Percentiles rank a stretch among this genome's conserved stretches.
Evolutionary conservation across 2,329 filamentous ascomycete species (phyloP).

Genomic region (Karstenula rhodostoma): DNA sequence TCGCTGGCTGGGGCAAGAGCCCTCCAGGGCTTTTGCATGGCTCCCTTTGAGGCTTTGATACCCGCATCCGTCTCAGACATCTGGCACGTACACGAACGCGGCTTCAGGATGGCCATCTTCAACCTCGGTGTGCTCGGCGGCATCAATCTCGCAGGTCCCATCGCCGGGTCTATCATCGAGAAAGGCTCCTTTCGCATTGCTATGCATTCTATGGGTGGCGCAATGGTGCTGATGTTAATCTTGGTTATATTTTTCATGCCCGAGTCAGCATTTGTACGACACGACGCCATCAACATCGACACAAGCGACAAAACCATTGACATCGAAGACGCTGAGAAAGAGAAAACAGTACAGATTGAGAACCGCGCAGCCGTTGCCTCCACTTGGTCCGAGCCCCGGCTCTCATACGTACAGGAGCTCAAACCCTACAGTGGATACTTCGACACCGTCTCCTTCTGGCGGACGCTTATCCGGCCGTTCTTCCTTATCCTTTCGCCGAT

Average conservation of each 20-base stretch:
- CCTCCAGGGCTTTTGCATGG: slow-evolving; percentile 34
- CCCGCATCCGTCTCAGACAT: slow-evolving; percentile 34
- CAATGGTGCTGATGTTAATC: slow-evolving; percentile 31
- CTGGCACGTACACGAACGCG: slow-evolving; percentile 36
- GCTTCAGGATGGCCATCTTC: slow-evolving; percentile 34
- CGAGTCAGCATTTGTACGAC: slow-evolving; percentile 28
- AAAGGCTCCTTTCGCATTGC: slow-evolving; percentile 28
- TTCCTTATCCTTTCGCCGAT: slow-evolving; percentile 27
- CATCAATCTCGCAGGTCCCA: slow-evolving; percentile 35
- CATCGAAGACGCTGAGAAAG: slow-evolving; percentile 18
- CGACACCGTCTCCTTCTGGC: slow-evolving; percentile 32
- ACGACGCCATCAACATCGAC: slow-evolving; percentile 28
- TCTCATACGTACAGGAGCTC: slow-evolving; percentile 21
- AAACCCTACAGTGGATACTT: slow-evolving; percentile 30
- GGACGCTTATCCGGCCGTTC: slow-evolving; percentile 31
- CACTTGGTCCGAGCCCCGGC: slow-evolving; percentile 9
- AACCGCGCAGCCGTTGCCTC: not conserved
- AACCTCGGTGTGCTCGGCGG: slow-evolving; percentile 36
- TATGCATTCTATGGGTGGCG: slow-evolving; percentile 34
- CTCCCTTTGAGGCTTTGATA: slow-evolving; percentile 37
- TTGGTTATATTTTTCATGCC: slow-evolving; percentile 38
- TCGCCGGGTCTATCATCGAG: slow-evolving; percentile 33
- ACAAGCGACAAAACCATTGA: slow-evolving; percentile 24
- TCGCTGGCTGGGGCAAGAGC: slow-evolving; percentile 31
- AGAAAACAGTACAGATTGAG: slow-evolving; percentile 23